A percentile compares a stretch with the other conserved stretches of the same genome.
These are phyloP conservation scores for Botrytis aclada DNA, from an alignment of 2,329 filamentous ascomycete species.

Conservation along the genomic window DNA sequence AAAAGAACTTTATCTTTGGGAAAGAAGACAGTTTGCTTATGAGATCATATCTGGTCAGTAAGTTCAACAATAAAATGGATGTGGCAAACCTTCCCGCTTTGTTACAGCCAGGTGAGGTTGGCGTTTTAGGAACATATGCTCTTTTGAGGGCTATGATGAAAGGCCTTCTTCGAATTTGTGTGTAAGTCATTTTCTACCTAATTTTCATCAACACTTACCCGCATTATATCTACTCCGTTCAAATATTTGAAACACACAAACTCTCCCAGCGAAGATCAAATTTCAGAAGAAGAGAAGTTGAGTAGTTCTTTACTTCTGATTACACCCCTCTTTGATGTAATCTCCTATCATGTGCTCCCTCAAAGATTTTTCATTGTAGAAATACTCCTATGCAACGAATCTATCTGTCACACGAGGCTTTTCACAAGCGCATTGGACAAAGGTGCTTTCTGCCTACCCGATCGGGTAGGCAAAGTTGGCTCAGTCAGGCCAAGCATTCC, in stretches of 20 bases:
- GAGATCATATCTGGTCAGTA: too few relatives aligned
- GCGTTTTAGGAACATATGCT: not conserved
- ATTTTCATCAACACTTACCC: rapidly evolving
- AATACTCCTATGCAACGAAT: not conserved
- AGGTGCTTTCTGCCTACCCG: not conserved
- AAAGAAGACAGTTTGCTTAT: not conserved
- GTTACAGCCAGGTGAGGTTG: not conserved
- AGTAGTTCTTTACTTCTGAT: not conserved
- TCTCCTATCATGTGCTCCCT: not conserved
- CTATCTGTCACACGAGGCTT: rapidly evolving
- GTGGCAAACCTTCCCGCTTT: not conserved
- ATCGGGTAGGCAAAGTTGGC: not conserved
- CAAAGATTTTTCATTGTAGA: rapidly evolving
- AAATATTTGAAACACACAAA: not conserved
- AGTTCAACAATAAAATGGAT: not conserved
- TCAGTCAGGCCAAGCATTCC: not conserved
- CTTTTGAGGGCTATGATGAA: not conserved
- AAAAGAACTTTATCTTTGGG: not conserved
- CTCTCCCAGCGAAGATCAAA: too few relatives aligned
- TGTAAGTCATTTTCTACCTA: too few relatives aligned
- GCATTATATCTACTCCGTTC: too few relatives aligned
- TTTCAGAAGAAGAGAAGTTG: not conserved
- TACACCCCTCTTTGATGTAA: not conserved
- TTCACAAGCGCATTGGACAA: not conserved
- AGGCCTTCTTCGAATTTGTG: not conserved